These are phyloP conservation scores for Porcisia hertigi DNA, from an alignment of 208 protist species.

Conservation along the genomic window DNA sequence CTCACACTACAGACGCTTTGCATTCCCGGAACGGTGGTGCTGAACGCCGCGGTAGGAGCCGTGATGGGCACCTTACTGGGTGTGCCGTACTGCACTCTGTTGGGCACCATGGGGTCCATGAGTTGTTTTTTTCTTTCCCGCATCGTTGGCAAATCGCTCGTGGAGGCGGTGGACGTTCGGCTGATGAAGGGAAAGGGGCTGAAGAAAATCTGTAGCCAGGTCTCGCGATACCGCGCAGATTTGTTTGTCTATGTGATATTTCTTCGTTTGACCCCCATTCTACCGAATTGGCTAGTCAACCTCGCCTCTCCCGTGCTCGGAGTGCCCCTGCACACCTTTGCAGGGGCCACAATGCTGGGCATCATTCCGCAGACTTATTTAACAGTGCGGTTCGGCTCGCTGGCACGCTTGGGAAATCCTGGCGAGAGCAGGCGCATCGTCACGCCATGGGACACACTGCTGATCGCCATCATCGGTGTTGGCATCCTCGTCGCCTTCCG, in stretches of 20 bases:
- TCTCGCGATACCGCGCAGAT: slow-evolving; percentile 59
- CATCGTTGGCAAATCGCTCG: slow-evolving; percentile 44
- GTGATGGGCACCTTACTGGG: slow-evolving; percentile 73
- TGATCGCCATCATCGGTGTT: slow-evolving; percentile 51
- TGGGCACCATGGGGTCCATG: slow-evolving; percentile 63
- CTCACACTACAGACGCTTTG: slow-evolving; percentile 86
- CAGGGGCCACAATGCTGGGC: slow-evolving; percentile 78
- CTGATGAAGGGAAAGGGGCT: slow-evolving; percentile 68
- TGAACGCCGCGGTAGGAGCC: slow-evolving; percentile 81
- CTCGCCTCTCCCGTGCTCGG: slow-evolving; percentile 80
- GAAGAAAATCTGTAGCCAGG: slow-evolving; percentile 53
- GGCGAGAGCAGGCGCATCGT: slow-evolving; percentile 44
- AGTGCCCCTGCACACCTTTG: slow-evolving; percentile 73
- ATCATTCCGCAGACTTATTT: slow-evolving; percentile 91
- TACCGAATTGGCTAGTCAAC: slow-evolving; percentile 96
- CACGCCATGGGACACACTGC: slow-evolving; percentile 67
- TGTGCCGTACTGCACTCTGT: slow-evolving; percentile 60
- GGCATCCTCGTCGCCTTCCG: slow-evolving; percentile 40
- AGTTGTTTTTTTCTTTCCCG: slow-evolving; percentile 56
- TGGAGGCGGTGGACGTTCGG: slow-evolving; percentile 38
- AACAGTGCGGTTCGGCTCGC: slow-evolving; percentile 75
- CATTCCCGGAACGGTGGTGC: slow-evolving; percentile 86
- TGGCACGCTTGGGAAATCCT: slow-evolving; percentile 31
- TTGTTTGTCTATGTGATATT: slow-evolving; percentile 92
- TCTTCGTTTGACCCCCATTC: slow-evolving; percentile 88